Evolutionary conservation across 2,329 filamentous ascomycete species (phyloP).

Genomic region (Neonectria hederae): DNA sequence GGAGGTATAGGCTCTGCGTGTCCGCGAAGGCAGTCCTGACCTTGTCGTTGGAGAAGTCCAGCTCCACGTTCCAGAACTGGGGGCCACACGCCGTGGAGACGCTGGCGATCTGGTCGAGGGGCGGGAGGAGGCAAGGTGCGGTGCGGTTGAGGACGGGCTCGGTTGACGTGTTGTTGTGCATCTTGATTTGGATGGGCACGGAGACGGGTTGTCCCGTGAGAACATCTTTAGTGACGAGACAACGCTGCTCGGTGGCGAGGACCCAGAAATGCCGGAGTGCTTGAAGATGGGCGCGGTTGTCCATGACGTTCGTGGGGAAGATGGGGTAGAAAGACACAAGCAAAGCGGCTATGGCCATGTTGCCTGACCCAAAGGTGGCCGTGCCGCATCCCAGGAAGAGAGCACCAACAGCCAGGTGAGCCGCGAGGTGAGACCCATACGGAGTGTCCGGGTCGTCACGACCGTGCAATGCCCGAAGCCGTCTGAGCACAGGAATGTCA

Average conservation of each 20-base stretch:
- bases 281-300: constrained; percentile 94
- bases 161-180: constrained; percentile 56
- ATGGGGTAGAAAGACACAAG: constrained; percentile 94
- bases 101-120: constrained; percentile 68
- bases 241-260: constrained; percentile 87
- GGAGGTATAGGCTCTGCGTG: constrained; percentile 79
- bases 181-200: constrained; percentile 73
- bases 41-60: constrained; percentile 75
- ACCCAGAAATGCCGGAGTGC: constrained; percentile 99
- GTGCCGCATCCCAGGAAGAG: constrained; percentile 94
- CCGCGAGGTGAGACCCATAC: constrained; percentile 93
- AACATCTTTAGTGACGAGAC: constrained; percentile 86
- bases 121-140: constrained; percentile 70
- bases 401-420: constrained; percentile 89
- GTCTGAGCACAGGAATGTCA: constrained; percentile 84
- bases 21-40: constrained; percentile 70
- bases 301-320: constrained; percentile 87
- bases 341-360: constrained; percentile 85
- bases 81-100: constrained; percentile 70
- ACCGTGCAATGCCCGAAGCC: constrained; percentile 87
- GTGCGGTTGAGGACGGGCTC: constrained; percentile 53
- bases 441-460: constrained; percentile 84
- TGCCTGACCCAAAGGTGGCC: constrained; percentile 88
- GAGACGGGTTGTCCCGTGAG: constrained; percentile 83
- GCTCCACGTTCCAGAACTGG: constrained; percentile 81